A percentile compares a stretch with the other conserved stretches of the same genome.
Conservation (phyloP, 208 protist species). For the Leptomonas seymouri region DNA sequence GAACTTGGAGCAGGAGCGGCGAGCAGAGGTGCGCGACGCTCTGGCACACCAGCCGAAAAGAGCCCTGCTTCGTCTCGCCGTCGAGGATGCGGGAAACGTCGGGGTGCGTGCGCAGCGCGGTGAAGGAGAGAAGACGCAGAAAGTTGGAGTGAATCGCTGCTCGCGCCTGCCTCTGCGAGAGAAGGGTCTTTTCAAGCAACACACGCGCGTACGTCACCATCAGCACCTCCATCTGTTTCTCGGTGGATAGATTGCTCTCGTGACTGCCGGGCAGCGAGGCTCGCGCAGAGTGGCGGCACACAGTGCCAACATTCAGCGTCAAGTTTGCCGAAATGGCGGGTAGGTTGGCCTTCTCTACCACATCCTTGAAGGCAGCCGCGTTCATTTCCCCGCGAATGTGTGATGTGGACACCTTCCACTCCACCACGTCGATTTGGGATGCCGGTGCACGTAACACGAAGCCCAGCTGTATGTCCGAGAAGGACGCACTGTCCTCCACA, state of each 20-base stretch:
- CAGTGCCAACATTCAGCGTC: conserved; percentile 32
- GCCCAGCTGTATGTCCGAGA: conserved; percentile 38
- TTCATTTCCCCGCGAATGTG: conserved; percentile 31
- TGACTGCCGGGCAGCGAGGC: background rate
- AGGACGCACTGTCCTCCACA: conserved; percentile 27
- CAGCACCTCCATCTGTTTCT: conserved; percentile 74
- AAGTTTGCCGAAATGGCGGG: conserved; percentile 34
- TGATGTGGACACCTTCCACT: conserved; percentile 40
- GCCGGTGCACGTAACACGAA: conserved; percentile 47
- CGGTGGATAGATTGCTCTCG: conserved; percentile 33
- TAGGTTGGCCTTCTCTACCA: conserved; percentile 15
- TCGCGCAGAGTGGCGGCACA: conserved; percentile 34
- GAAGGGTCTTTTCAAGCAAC: conserved; percentile 66
- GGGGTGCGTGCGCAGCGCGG: conserved; percentile 47
- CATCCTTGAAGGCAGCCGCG: conserved; percentile 20
- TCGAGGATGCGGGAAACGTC: conserved; percentile 45
- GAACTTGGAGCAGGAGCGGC: conserved; percentile 40
- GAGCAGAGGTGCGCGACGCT: conserved; percentile 49
- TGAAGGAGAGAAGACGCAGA: conserved; percentile 67
- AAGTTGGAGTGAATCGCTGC: conserved; percentile 39
- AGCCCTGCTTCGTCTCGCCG: conserved; percentile 42
- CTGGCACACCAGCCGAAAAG: conserved; percentile 52
- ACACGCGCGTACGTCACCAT: conserved; percentile 80
- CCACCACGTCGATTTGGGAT: conserved; percentile 45
- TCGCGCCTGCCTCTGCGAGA: conserved; percentile 55